Evolutionary conservation across 306 rosid species (phyloP).

Genomic region (Prosopis cineraria): DNA sequence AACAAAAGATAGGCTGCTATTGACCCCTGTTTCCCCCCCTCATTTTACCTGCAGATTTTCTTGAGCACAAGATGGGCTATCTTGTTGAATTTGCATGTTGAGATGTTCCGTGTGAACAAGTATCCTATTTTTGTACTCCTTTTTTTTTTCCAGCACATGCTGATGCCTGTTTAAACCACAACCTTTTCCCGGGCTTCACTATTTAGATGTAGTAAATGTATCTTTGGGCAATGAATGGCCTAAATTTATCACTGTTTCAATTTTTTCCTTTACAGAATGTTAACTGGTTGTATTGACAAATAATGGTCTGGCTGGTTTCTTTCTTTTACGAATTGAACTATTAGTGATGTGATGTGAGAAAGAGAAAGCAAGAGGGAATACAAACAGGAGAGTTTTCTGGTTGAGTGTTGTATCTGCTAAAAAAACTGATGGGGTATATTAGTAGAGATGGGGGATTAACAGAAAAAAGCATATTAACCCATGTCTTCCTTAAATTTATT

Average conservation of each 20-base stretch:
- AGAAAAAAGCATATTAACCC: background rate
- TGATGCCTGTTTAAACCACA: conserved; percentile 11
- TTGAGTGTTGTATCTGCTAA: conserved; percentile 21
- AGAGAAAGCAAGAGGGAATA: conserved; percentile 15
- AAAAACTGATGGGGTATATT: conserved; percentile 1
- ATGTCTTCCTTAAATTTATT: background rate
- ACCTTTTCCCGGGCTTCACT: conserved; percentile 5
- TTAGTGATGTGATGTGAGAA: background rate
- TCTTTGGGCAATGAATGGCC: background rate
- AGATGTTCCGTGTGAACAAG: conserved; percentile 99
- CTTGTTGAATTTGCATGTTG: conserved; percentile 93
- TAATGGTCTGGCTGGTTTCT: background rate
- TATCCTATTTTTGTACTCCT: conserved; percentile 58
- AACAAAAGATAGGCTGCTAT: conserved; percentile 2
- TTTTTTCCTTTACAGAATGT: background rate
- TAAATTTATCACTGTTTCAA: background rate
- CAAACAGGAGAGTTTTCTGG: conserved; percentile 19
- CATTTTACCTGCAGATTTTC: conserved; percentile 72
- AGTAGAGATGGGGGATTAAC: conserved; percentile 10
- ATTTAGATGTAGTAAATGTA: conserved; percentile 14
- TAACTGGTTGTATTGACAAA: background rate
- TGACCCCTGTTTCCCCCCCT: conserved; percentile 2
- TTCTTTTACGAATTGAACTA: background rate
- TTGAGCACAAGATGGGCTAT: conserved; percentile 99
- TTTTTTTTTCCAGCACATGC: conserved; percentile 19